These are phyloP conservation scores for Salinomyces thailandicus DNA, from an alignment of 2,329 filamentous ascomycete species.

Conservation along the genomic window DNA sequence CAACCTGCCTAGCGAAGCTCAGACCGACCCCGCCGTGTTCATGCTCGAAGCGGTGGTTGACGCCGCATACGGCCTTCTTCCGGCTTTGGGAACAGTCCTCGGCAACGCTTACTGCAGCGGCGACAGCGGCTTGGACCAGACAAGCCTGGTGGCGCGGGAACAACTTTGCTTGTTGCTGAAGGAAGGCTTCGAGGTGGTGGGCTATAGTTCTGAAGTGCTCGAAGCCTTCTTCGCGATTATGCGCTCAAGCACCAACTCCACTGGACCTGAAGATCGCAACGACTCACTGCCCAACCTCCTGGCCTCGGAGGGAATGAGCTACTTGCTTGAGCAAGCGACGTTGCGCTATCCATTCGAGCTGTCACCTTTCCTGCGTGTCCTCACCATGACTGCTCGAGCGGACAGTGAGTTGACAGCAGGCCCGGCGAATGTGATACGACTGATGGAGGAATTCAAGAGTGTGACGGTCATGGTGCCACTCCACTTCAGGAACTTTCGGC, in stretches of 20 bases:
- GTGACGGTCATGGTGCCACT: conserved; percentile 69
- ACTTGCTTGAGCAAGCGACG: conserved; percentile 56
- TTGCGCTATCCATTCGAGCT: conserved; percentile 80
- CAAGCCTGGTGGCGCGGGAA: conserved; percentile 53
- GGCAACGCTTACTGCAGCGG: conserved; percentile 35
- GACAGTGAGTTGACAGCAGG: conserved; percentile 6
- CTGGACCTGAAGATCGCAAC: not conserved
- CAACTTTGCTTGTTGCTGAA: conserved; percentile 62
- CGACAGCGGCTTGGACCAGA: conserved; percentile 11
- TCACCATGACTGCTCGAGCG: conserved; percentile 14
- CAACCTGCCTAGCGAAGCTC: not conserved
- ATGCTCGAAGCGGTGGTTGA: conserved; percentile 40
- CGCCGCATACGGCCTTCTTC: conserved; percentile 40
- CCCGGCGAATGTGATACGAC: conserved; percentile 38
- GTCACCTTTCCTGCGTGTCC: conserved; percentile 53
- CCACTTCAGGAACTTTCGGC: conserved; percentile 62
- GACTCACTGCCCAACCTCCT: not conserved
- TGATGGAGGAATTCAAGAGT: conserved; percentile 58
- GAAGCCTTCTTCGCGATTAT: conserved; percentile 56
- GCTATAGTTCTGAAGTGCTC: conserved; percentile 64
- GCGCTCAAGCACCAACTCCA: conserved; percentile 7
- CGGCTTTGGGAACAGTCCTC: conserved; percentile 34
- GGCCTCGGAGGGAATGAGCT: conserved; percentile 17
- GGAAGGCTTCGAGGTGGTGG: conserved; percentile 53
- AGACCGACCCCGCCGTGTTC: conserved; percentile 34